phyloP scores from a whole-genome alignment of 2,329 filamentous ascomycete species.

The Orbilia quercus region DNA sequence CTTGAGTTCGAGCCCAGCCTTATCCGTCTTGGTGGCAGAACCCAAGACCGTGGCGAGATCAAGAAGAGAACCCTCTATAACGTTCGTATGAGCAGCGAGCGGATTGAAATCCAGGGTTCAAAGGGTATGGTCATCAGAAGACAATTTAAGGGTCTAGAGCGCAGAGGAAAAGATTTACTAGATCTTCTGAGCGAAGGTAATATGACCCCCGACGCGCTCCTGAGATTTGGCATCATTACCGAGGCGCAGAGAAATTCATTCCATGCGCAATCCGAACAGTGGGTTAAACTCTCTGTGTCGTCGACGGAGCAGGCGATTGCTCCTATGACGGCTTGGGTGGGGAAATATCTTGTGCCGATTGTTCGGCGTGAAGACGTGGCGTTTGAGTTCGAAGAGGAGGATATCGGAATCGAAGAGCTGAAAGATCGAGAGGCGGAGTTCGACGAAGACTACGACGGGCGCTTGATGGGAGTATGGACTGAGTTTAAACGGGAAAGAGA shows the following conservation, averaged over 20 bases:
- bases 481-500: conserved; percentile 18
- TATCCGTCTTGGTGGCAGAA: conserved; percentile 76
- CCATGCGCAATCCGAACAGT: conserved; percentile 63
- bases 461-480: conserved; percentile 65
- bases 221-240: conserved; percentile 70
- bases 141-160: conserved; percentile 65
- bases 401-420: conserved; percentile 72
- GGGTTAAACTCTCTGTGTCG: conserved; percentile 57
- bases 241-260: conserved; percentile 74
- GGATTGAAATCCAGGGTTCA: conserved; percentile 63
- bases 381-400: conserved; percentile 71
- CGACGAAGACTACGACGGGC: conserved; percentile 67
- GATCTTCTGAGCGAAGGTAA: conserved; percentile 65
- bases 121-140: conserved; percentile 62
- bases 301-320: conserved; percentile 58
- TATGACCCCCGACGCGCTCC: conserved; percentile 69
- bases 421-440: conserved; percentile 72
- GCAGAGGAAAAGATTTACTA: conserved; percentile 64
- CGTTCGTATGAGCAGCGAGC: conserved; percentile 65
- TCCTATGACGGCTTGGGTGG: conserved; percentile 70
- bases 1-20: conserved; percentile 73
- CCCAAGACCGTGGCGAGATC: conserved; percentile 72
- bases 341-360: conserved; percentile 64
- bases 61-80: conserved; percentile 75
- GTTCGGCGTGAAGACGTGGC: conserved; percentile 63